phyloP scores from a whole-genome alignment of 768 basidiomycete genomes.

The Trametes gibbosa region DNA sequence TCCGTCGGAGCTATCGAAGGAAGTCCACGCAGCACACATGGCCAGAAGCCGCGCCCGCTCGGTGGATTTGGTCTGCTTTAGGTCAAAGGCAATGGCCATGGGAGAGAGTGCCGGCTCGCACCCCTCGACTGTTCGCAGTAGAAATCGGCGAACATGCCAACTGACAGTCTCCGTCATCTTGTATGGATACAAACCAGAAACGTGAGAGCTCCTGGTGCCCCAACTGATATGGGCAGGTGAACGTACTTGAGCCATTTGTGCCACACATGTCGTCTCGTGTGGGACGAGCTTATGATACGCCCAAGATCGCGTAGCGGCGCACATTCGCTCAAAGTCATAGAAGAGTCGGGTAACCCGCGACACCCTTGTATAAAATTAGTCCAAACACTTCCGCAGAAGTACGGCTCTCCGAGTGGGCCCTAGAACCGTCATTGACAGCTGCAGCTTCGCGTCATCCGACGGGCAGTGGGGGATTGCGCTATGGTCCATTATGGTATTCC shows the following conservation, averaged over 20 bases:
- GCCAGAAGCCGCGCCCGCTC: conserved; percentile 9
- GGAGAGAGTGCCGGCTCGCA: background rate
- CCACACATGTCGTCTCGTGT: background rate
- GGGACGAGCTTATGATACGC: background rate
- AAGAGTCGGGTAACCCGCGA: background rate
- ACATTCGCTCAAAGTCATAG: background rate
- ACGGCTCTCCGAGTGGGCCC: background rate
- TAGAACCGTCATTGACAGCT: background rate
- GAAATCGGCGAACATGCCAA: background rate
- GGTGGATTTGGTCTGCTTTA: conserved; percentile 12
- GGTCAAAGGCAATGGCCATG: conserved; percentile 12
- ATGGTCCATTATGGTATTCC: background rate
- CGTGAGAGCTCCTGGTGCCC: background rate
- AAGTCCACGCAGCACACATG: background rate
- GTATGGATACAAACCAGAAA: background rate
- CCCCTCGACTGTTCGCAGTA: conserved; percentile 4
- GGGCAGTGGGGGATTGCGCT: background rate
- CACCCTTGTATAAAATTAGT: background rate
- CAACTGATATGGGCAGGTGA: background rate
- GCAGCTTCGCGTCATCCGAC: too few relatives aligned
- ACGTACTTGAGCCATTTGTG: background rate
- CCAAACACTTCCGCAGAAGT: background rate
- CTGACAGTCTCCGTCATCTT: conserved; percentile 5
- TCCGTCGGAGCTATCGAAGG: conserved; percentile 1
- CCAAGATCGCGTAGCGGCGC: background rate